These are phyloP conservation scores for Solanum clarkiae DNA, from an alignment of 257 asterid species.

Conservation along the genomic window DNA sequence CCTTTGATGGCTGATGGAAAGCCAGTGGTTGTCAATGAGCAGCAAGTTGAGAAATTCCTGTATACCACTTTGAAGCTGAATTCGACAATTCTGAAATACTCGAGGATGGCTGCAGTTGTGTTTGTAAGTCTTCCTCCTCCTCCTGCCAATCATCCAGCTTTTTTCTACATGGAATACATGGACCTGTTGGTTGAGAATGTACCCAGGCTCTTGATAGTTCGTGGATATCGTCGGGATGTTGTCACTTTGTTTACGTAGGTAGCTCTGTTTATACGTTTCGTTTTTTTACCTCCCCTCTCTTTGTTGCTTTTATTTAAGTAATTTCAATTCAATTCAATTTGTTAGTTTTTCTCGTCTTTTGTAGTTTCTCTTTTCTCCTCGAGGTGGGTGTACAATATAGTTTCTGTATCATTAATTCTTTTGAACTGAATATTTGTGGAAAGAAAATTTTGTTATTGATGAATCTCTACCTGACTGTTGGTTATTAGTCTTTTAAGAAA, in stretches of 20 bases:
- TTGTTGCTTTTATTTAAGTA: background rate
- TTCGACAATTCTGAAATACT: conserved; percentile 65
- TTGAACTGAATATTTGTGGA: background rate
- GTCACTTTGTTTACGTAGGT: conserved; percentile 87
- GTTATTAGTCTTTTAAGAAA: background rate
- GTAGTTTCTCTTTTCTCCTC: background rate
- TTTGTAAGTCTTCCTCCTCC: conserved; percentile 98
- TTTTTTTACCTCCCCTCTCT: background rate
- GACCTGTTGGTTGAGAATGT: conserved; percentile 92
- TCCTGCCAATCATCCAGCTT: conserved; percentile 76
- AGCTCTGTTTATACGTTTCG: background rate
- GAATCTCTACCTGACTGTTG: background rate
- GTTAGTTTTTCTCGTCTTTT: background rate
- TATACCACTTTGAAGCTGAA: conserved; percentile 76
- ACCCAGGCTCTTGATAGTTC: conserved; percentile 85
- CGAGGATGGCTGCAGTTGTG: conserved; percentile 97
- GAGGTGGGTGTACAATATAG: background rate
- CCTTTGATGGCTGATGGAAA: conserved; percentile 75
- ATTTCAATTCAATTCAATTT: background rate
- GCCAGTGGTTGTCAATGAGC: conserved; percentile 56
- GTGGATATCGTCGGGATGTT: conserved; percentile 94
- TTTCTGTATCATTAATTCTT: background rate
- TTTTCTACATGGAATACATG: conserved; percentile 96
- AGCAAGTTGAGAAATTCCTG: conserved; percentile 79
- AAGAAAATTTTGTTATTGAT: background rate